phyloP scores from a whole-genome alignment of 306 rosid genomes.

The Citrullus amarus region DNA sequence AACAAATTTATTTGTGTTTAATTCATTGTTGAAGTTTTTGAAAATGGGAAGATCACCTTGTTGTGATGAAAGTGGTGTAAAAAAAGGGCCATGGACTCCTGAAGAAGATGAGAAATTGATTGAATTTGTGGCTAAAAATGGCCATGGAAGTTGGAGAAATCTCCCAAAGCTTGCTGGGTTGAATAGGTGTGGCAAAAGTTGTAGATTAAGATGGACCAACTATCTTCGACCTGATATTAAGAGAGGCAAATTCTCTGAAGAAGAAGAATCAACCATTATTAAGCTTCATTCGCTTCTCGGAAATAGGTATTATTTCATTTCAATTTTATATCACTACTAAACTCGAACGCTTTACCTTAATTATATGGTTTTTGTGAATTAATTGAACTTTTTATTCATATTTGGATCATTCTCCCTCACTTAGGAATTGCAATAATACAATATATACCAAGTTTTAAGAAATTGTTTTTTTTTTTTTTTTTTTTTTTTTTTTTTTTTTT shows the following conservation, averaged over 20 bases:
- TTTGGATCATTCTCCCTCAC: too few relatives aligned
- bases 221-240: constrained; percentile 84
- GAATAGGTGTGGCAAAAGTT: constrained; percentile 87
- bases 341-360: too few relatives aligned
- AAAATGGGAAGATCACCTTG: constrained; percentile 73
- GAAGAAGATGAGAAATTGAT: constrained; percentile 71
- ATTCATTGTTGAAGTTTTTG: neutral
- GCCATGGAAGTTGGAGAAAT: constrained; percentile 80
- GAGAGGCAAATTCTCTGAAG: constrained; percentile 72
- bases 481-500: too few relatives aligned
- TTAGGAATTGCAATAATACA: too few relatives aligned
- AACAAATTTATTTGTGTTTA: neutral
- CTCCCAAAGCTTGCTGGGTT: constrained; percentile 74
- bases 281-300: constrained; percentile 77
- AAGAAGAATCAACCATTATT: constrained; percentile 55
- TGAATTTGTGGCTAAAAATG: constrained; percentile 41
- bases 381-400: too few relatives aligned
- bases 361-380: too few relatives aligned
- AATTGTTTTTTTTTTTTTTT: too few relatives aligned
- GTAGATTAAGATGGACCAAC: constrained; percentile 80
- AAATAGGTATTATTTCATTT: constrained; percentile 33
- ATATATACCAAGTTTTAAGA: too few relatives aligned
- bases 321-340: neutral
- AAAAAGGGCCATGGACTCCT: constrained; percentile 96
- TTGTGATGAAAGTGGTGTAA: constrained; percentile 46